Evolutionary conservation across 306 rosid species (phyloP), one percentile per base, ranked within the genome.

Genomic region (Lotus japonicus): DNA sequence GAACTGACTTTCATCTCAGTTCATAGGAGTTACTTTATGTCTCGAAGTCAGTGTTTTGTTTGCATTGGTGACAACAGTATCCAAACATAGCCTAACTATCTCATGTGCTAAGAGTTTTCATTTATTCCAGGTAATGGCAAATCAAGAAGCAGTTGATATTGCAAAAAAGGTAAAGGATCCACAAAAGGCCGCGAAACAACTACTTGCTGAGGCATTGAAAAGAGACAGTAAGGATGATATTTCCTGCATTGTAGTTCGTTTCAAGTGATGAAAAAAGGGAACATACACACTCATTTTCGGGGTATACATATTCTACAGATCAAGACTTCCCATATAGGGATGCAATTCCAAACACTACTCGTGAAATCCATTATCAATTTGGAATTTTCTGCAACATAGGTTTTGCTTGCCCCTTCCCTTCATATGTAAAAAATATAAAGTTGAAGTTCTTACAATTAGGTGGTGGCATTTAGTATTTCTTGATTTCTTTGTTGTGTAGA

Each of bases 171-270:
- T 44, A 42, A 90, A 88, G 70, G 87, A 90, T 70, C 95, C 97
- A 2, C 87, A 84, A 58, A 86, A 60, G 79, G 92, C 95, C 21
- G 92, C 92, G 1, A 90, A 86, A 72, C 86, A 77, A 46, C 74
- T 90, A 51, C 90, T 78, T 9, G 26, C 87, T 0, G 95, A 88
- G 81, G 90, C 97, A 42, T 76, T 90, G 82, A 86, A 82, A 49
- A 76, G 83, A 71, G 97, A 90, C 44, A 90, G 97, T 65, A 90
- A 86, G 58, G 97, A 90, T 58, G 97, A 88, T 77, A 90, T 90
- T 75, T 90, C 97, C 9, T 81, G 88, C 86, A 41, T 90, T 52
- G 95, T 90, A 11, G 92, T 90, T 79, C 92, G 92, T 81, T 88
- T 90, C 90, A 83, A 82, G 81, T 73, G 77, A 44, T 85, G 78